Conservation (phyloP, 805 yeast genomes). For the Monosporozyma yasuniensis region DNA sequence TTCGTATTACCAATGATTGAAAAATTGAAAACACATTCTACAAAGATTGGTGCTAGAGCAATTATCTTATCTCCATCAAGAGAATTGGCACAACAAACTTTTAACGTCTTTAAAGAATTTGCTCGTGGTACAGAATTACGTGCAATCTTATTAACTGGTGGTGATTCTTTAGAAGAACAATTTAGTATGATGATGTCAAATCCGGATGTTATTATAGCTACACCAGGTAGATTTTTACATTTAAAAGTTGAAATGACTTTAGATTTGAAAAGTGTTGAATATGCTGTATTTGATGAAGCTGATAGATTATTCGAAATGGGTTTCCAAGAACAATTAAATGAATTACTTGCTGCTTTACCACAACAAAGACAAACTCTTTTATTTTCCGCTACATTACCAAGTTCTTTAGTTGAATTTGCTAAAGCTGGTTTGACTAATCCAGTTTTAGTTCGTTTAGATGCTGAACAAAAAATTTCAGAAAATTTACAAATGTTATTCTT, state of each 20-base stretch:
- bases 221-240: slow-evolving; percentile 96
- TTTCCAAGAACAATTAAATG: slow-evolving; percentile 86
- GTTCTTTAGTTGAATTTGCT: slow-evolving; percentile 88
- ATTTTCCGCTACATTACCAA: slow-evolving; percentile 92
- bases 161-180: slow-evolving; percentile 97
- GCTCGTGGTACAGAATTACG: slow-evolving; percentile 76
- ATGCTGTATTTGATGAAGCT: slow-evolving; percentile 93
- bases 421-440: slow-evolving; percentile 94
- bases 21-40: slow-evolving; percentile 70
- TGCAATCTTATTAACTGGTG: slow-evolving; percentile 80
- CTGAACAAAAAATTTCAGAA: slow-evolving; percentile 85
- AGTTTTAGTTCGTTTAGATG: slow-evolving; percentile 82
- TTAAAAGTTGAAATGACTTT: slow-evolving; percentile 90
- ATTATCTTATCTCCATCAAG: slow-evolving; percentile 88
- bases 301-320: slow-evolving; percentile 96
- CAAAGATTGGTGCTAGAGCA: slow-evolving; percentile 84
- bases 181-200: slow-evolving; percentile 85
- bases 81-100: slow-evolving; percentile 91
- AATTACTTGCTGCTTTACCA: slow-evolving; percentile 76
- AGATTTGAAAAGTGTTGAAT: slow-evolving; percentile 75
- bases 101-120: slow-evolving; percentile 81
- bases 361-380: slow-evolving; percentile 75
- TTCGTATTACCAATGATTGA: slow-evolving; percentile 87
- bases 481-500: slow-evolving; percentile 84
- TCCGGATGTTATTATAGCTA: slow-evolving; percentile 92